Evolutionary conservation across 2,329 filamentous ascomycete genomes (phyloP).

Genomic region (Fragosphaeria purpurea): DNA sequence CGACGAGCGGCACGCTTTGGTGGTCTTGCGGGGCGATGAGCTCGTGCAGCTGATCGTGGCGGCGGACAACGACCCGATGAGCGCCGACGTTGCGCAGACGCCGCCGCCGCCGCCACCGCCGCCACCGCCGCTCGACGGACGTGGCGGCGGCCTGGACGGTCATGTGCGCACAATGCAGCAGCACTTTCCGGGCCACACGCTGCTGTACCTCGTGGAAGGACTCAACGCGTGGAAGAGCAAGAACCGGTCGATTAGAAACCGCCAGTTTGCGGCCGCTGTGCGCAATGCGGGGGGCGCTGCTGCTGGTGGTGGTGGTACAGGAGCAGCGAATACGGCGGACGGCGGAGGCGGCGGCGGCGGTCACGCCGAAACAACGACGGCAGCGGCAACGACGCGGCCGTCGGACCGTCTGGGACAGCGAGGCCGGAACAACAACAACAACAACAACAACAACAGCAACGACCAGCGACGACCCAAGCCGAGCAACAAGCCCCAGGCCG

Average conservation of each 20-base stretch:
- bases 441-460: too few species aligned
- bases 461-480: constrained; percentile 14
- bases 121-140: too few species aligned
- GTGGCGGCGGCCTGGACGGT: constrained; percentile 34
- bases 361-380: constrained; percentile 14
- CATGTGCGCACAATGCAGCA: constrained; percentile 48
- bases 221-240: constrained; percentile 56
- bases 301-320: background rate
- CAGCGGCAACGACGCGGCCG: constrained; percentile 11
- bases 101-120: too few species aligned
- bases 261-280: constrained; percentile 57
- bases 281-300: constrained; percentile 22
- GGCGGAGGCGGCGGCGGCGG: background rate
- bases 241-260: constrained; percentile 56
- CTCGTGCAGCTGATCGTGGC: constrained; percentile 52
- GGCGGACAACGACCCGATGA: constrained; percentile 21
- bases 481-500: constrained; percentile 33
- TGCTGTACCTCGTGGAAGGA: constrained; percentile 66
- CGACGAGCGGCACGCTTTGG: constrained; percentile 52
- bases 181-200: constrained; percentile 40
- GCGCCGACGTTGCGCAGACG: background rate
- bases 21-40: constrained; percentile 51
- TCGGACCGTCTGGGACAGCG: constrained; percentile 15
- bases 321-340: background rate
- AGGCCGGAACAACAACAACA: constrained; percentile 19